A percentile compares a stretch with the other conserved stretches of the same genome.
Evolutionary conservation across 2,329 filamentous ascomycete genomes (phyloP).

Genomic region (Ascochyta rabiei): DNA sequence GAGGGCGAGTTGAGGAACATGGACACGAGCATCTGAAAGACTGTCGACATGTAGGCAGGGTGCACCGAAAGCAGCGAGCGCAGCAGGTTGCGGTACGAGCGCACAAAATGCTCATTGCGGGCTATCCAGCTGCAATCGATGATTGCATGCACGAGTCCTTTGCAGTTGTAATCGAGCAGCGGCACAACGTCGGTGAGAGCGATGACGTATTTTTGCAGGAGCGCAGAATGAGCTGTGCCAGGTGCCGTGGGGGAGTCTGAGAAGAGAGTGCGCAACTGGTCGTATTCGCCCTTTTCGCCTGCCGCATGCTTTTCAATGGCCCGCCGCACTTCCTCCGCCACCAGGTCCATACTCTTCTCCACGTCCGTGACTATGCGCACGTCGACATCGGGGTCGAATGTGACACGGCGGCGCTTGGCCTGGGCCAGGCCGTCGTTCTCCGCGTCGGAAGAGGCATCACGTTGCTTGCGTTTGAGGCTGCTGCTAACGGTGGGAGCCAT

Average conservation of each 20-base stretch:
- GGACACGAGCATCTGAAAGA: conserved; percentile 80
- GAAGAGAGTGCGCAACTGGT: conserved; percentile 62
- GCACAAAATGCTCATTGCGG: conserved; percentile 64
- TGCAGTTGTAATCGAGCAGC: conserved; percentile 61
- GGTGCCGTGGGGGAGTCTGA: conserved; percentile 53
- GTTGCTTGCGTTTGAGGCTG: conserved; percentile 48
- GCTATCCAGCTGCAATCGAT: conserved; percentile 67
- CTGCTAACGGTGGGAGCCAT: conserved; percentile 35
- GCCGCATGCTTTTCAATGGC: conserved; percentile 61
- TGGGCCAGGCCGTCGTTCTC: conserved; percentile 44
- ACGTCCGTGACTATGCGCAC: conserved; percentile 52
- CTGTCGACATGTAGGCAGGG: conserved; percentile 73
- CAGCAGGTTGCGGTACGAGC: conserved; percentile 62
- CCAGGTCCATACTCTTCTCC: conserved; percentile 62
- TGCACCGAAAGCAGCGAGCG: conserved; percentile 78
- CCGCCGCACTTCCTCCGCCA: conserved; percentile 66
- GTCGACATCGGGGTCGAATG: conserved; percentile 56
- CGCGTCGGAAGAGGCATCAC: conserved; percentile 35
- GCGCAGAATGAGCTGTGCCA: conserved; percentile 58
- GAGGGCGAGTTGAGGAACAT: conserved; percentile 71
- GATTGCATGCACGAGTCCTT: conserved; percentile 63
- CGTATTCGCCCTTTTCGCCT: conserved; percentile 63
- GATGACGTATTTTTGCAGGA: conserved; percentile 63
- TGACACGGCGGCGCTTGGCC: conserved; percentile 55
- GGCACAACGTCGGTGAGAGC: conserved; percentile 64